These are phyloP conservation scores for Angomonas deanei DNA, from an alignment of 208 protist species.

Conservation along the genomic window DNA sequence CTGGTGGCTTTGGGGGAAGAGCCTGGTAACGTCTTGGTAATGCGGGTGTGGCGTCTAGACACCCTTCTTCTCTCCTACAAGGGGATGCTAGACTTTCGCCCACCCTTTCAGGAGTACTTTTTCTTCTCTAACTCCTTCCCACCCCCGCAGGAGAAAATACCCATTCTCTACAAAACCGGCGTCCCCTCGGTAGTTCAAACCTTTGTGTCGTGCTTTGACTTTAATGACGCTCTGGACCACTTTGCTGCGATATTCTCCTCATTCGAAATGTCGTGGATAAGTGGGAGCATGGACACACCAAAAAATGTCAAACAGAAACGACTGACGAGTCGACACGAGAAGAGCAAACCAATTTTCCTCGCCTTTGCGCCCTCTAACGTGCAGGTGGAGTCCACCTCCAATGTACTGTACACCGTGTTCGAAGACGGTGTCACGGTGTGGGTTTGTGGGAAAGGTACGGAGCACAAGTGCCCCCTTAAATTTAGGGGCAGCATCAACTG, in stretches of 20 bases:
- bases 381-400: constrained; percentile 3
- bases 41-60: constrained; percentile 46
- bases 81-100: constrained; percentile 15
- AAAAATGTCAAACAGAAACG: constrained; percentile 17
- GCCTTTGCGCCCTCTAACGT: constrained; percentile 16
- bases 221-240: constrained; percentile 15
- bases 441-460: constrained; percentile 29
- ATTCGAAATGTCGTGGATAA: constrained; percentile 78
- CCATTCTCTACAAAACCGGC: background rate
- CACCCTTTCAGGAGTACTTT: constrained; percentile 38
- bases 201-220: background rate
- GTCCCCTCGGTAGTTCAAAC: background rate
- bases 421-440: constrained; percentile 53
- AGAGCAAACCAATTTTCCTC: constrained; percentile 34
- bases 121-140: constrained; percentile 19
- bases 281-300: constrained; percentile 27
- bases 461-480: constrained; percentile 29
- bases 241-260: constrained; percentile 77
- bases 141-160: background rate
- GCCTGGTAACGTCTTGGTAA: constrained; percentile 24
- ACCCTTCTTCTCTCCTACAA: background rate
- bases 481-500: constrained; percentile 22
- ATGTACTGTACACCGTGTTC: constrained; percentile 51
- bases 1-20: constrained; percentile 82
- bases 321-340: constrained; percentile 25